Conservation (phyloP, 2,329 filamentous ascomycete genomes). For the Aspergillus aculeatus region DNA sequence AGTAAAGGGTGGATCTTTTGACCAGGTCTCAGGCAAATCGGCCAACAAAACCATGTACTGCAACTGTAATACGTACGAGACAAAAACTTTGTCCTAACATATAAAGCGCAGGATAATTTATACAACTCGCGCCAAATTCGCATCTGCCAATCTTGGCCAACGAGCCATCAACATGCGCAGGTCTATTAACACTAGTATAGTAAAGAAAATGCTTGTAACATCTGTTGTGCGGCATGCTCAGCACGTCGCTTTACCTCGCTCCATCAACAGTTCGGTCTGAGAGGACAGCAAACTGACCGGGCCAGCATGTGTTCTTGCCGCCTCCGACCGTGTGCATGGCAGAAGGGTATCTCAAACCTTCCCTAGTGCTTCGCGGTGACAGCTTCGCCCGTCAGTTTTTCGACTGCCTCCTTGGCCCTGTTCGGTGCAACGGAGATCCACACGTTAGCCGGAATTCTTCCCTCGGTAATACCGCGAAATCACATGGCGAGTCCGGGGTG, state of each 20-base stretch:
- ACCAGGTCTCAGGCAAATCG: too few species aligned
- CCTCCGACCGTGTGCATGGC: slow-evolving; percentile 20
- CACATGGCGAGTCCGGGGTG: neutral
- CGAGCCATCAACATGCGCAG: neutral
- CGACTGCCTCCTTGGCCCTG: slow-evolving; percentile 64
- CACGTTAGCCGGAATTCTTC: slow-evolving; percentile 28
- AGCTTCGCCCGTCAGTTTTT: slow-evolving; percentile 62
- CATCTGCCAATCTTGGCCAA: neutral
- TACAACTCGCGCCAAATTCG: neutral
- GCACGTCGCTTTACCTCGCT: neutral
- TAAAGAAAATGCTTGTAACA: neutral
- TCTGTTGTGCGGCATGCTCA: neutral
- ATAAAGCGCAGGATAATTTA: neutral
- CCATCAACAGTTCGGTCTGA: neutral
- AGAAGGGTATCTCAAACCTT: slow-evolving; percentile 43
- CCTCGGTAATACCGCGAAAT: slow-evolving; percentile 30
- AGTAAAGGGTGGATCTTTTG: too few species aligned
- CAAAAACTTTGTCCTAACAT: too few species aligned
- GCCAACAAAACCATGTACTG: too few species aligned
- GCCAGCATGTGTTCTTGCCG: neutral
- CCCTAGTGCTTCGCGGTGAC: slow-evolving; percentile 65
- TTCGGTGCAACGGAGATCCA: slow-evolving; percentile 28
- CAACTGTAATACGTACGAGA: too few species aligned
- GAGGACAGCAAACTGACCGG: neutral
- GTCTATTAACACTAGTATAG: slow-evolving; percentile 6